Base-by-base conservation (phyloP, 2,329 filamentous ascomycete species). In the Aspergillus intermedius region DNA sequence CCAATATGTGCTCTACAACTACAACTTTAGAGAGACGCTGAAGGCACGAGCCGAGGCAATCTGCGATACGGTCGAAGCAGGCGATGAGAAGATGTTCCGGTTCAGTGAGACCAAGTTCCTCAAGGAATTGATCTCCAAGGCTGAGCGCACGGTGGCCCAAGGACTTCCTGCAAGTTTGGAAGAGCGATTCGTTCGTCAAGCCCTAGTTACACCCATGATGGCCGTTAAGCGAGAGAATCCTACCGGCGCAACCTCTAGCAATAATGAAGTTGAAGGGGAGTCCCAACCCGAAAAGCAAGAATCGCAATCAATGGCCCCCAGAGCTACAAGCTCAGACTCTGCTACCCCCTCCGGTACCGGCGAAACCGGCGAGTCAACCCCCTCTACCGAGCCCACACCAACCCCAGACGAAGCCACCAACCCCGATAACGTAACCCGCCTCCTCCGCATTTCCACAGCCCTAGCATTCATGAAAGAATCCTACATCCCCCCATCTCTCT, bases 31-130 rank as follows among this genome's bases (percentile, higher is more conserved):
- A 55, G 42, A 42, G 2, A 70, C 77, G 28, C 65, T 94, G 1
- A 82, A 87, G 60, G 68, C 75, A 9, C 78, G 88, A 32, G 83
- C 95, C 72, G 77, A 74, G 1, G 76, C 74, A 1, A 76, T 93
- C 4, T 95, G 91, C 68, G 90, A 96, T 60, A 85, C 79, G 0
- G 86, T 94, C 9, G 86, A 93, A 30, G 87, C 87, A 1, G 88
- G 86, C 12, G 87, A 88, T 51, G 90, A 96, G 66, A 81, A 73
- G 47, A 89, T 96, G 87, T 95, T 87, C 67, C 82, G 89, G 10
- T 72, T 95, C 21, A 93, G 77, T 58, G 78, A 87, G 60, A 71
- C 76, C 10, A 95, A 90, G 63, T 77, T 96, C 1, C 61, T 86
- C 5, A 62, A 68, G 2, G 76, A 84, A 48, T 62, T 97, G 1